These are phyloP conservation scores for Eutrema heterophyllum DNA, from an alignment of 345 rosid genomes.

Conservation along the genomic window DNA sequence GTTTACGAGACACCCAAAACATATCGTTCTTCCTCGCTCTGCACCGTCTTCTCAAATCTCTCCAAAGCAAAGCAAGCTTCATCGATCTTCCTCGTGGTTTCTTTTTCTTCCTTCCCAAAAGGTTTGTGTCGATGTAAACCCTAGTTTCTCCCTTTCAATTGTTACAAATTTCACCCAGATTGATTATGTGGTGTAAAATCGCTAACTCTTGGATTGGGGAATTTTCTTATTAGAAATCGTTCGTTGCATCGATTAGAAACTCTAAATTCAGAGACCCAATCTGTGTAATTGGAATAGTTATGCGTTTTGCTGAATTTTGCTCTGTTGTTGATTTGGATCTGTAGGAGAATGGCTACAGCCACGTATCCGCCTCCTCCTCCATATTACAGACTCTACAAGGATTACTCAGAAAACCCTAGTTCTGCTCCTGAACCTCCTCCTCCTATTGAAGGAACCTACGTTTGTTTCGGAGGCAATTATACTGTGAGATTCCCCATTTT, in stretches of 20 bases:
- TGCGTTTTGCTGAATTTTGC: neutral
- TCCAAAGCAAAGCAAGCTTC: neutral
- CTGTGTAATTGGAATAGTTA: neutral
- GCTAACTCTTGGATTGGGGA: neutral
- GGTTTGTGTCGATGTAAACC: neutral
- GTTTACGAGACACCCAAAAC: neutral
- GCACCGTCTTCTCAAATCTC: neutral
- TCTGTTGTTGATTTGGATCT: neutral
- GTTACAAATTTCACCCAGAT: neutral
- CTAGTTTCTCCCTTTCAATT: neutral
- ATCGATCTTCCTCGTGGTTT: neutral
- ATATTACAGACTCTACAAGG: slow-evolving; percentile 83
- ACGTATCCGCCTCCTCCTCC: slow-evolving; percentile 95
- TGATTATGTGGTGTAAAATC: neutral
- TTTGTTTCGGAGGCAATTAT: slow-evolving; percentile 65
- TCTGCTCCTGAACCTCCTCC: slow-evolving; percentile 81
- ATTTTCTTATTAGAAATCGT: neutral
- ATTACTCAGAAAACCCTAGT: slow-evolving; percentile 54
- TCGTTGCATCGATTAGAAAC: neutral
- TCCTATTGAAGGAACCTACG: slow-evolving; percentile 73
- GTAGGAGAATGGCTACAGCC: slow-evolving; percentile 70
- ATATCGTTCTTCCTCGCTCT: neutral
- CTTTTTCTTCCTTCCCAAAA: neutral
- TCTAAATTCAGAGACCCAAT: neutral
- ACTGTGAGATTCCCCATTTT: slow-evolving; percentile 41